Conservation (phyloP, 345 rosid species). For the Salix purpurea region DNA sequence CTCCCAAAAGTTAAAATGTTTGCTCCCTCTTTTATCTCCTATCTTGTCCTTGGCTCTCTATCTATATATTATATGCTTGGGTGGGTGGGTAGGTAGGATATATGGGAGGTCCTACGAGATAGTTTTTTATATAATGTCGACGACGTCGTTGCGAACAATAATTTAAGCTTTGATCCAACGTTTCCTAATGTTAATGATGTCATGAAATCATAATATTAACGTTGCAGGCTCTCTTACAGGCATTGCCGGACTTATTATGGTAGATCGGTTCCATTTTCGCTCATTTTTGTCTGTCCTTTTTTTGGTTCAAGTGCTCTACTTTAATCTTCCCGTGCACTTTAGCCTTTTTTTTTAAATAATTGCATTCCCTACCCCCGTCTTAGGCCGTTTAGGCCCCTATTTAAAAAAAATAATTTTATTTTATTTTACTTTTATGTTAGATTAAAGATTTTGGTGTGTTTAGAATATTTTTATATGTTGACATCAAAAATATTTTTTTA, state of each 20-base stretch:
- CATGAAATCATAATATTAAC: not conserved
- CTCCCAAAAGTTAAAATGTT: not conserved
- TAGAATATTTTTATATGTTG: too few relatives aligned
- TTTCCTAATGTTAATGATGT: slow-evolving; percentile 11
- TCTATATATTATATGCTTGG: too few relatives aligned
- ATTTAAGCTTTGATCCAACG: slow-evolving; percentile 4
- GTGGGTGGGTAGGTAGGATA: not conserved
- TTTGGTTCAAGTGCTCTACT: not conserved
- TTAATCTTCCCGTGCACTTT: not conserved
- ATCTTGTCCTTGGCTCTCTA: too few relatives aligned
- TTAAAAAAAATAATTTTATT: too few relatives aligned
- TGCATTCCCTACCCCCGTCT: not conserved
- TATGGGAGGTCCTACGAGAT: slow-evolving; percentile 1
- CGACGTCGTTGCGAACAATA: slow-evolving; percentile 20
- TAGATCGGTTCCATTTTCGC: not conserved
- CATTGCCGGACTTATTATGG: not conserved
- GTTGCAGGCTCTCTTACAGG: not conserved
- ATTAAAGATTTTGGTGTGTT: too few relatives aligned
- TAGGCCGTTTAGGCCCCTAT: not conserved
- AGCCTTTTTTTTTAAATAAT: not conserved
- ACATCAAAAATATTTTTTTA: too few relatives aligned
- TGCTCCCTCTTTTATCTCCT: not conserved
- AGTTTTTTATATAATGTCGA: slow-evolving; percentile 10
- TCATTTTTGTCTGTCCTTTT: not conserved
- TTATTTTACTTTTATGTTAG: too few relatives aligned